Evolutionary conservation across 345 rosid genomes (phyloP), one percentile per base, ranked within the genome.

Genomic region (Isatis tinctoria): DNA sequence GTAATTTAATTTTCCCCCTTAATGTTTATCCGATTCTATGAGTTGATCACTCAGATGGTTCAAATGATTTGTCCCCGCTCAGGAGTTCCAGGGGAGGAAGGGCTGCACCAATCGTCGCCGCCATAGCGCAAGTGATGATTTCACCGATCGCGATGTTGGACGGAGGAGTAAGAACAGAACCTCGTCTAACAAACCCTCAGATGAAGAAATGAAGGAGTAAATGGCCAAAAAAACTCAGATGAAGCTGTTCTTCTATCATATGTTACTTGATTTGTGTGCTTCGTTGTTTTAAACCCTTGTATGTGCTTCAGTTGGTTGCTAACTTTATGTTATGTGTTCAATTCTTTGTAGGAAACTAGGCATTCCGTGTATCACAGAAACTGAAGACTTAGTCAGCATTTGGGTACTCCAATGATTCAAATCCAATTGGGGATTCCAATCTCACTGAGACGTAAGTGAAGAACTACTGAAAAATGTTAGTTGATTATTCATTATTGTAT

Each of bases 391-490:
- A 10, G 17, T 36, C 30, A 0, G 45, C 87, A 3, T 86, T 94
- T 1, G 97, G 97, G 16, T 94, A 94, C 76, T 90, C 97, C 1
- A 94, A 94, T 58, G 97, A 89, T 82, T 94, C 97, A 0, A 94
- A 94, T 58, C 98, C 97, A 5, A 91, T 94, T 78, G 97, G 98
- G 11, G 98, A 94, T 81, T 81, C 95, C 8, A 91, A 52, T 24
- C 58, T 52, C 58, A 11, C 58, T 6, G 58, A 54, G 60, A 88
- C 80, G 95, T n/a, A n/a, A 80, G 87, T 76, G 47, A 37, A 36
- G 65, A 40, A 51, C 24, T 62, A 24, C 12, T 40, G 27, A 22
- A 40, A 10, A 28, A 22, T 48, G 37, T 8, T 40, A 2, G 5
- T 3, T 30, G 97, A 64, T 27, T 27, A 27, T 27, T 27, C n/a